phyloP scores from a whole-genome alignment of 331 rosid species.

The Malus hybrid region DNA sequence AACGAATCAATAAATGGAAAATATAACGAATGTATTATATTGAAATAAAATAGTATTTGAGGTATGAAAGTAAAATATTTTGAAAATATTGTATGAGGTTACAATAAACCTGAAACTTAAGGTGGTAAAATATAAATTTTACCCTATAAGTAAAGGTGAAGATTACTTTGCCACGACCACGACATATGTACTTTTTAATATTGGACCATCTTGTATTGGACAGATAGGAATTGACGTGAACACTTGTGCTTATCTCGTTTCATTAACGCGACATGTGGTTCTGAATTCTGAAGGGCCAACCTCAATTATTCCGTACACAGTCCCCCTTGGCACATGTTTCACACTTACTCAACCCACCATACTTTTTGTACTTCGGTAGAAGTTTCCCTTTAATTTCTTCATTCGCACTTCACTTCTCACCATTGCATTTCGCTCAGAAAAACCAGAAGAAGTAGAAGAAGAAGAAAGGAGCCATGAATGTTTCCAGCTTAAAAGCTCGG shows the following conservation, averaged over 20 bases:
- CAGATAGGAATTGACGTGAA: too few species aligned
- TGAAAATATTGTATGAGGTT: too few species aligned
- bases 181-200: neutral
- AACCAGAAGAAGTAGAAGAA: neutral
- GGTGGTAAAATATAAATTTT: too few species aligned
- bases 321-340: neutral
- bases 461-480: conserved; percentile 2
- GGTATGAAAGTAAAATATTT: too few species aligned
- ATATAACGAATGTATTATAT: too few species aligned
- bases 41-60: too few species aligned
- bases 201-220: neutral
- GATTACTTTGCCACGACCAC: neutral
- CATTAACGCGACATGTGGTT: neutral
- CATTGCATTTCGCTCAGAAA: neutral
- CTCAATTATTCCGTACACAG: neutral
- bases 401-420: too few species aligned
- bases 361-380: too few species aligned
- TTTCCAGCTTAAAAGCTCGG: conserved; percentile 19
- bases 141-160: too few species aligned
- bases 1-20: too few species aligned
- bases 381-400: too few species aligned
- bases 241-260: neutral
- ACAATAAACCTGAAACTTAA: too few species aligned
- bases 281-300: neutral
- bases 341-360: neutral